These are phyloP conservation scores for Acmispon strigosus DNA, from an alignment of 306 rosid genomes.

Conservation along the genomic window DNA sequence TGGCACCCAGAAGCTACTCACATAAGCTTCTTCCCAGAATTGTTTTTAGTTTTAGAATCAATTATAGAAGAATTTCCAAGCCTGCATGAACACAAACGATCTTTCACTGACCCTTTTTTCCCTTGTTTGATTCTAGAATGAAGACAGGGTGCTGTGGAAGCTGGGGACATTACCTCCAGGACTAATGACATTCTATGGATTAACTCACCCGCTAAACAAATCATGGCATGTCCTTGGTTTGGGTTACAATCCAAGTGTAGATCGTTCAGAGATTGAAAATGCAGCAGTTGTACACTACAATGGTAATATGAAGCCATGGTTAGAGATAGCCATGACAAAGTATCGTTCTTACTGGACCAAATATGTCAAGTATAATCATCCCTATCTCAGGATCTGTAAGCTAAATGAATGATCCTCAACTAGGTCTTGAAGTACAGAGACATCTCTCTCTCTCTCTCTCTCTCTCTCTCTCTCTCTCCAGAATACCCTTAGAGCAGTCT, in stretches of 20 bases:
- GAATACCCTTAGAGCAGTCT: not conserved
- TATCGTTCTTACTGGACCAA: slow-evolving; percentile 85
- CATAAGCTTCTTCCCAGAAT: too few species aligned
- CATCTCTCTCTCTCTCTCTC: not conserved
- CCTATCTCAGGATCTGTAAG: slow-evolving; percentile 70
- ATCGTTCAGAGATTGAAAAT: slow-evolving; percentile 59
- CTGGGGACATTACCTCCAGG: slow-evolving; percentile 97
- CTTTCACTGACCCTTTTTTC: slow-evolving; percentile 1
- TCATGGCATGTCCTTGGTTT: slow-evolving; percentile 98
- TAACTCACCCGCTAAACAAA: slow-evolving; percentile 75
- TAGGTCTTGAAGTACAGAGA: slow-evolving; percentile 9
- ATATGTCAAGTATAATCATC: slow-evolving; percentile 76
- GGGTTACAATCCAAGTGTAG: slow-evolving; percentile 90
- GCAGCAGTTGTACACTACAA: slow-evolving; percentile 95
- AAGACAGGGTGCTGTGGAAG: slow-evolving; percentile 92
- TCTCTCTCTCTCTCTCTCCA: not conserved
- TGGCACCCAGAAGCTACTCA: too few species aligned
- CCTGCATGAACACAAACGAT: not conserved
- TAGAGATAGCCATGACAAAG: slow-evolving; percentile 87
- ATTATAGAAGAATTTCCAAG: too few species aligned
- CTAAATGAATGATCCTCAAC: slow-evolving; percentile 43
- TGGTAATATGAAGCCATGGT: slow-evolving; percentile 98
- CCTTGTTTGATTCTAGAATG: slow-evolving; percentile 54
- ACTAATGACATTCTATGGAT: slow-evolving; percentile 81
- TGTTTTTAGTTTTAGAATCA: too few species aligned